These are phyloP conservation scores for Favolaschia claudopus DNA, from an alignment of 768 basidiomycete species.

Conservation along the genomic window DNA sequence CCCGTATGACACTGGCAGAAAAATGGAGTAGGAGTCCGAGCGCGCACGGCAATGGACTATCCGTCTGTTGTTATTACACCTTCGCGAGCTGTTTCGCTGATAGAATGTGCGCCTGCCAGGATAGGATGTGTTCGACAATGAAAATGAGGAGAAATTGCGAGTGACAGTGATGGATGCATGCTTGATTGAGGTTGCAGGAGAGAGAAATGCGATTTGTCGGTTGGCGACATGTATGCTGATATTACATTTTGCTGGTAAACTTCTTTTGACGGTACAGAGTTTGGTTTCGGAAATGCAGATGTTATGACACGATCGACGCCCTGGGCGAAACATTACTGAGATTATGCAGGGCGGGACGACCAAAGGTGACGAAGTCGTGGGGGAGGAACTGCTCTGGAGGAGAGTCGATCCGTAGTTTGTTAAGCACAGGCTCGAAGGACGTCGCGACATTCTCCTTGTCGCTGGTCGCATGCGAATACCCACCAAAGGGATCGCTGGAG, in stretches of 20 bases:
- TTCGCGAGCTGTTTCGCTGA: constrained; percentile 35
- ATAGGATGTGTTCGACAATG: constrained; percentile 53
- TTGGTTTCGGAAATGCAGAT: no score
- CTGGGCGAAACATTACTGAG: constrained; percentile 76
- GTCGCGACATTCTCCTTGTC: constrained; percentile 85
- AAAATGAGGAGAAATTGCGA: constrained; percentile 64
- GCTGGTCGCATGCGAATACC: constrained; percentile 56
- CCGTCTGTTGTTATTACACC: constrained; percentile 27
- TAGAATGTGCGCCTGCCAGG: constrained; percentile 59
- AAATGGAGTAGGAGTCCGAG: constrained; percentile 17
- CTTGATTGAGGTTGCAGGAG: constrained; percentile 69
- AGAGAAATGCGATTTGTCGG: constrained; percentile 63
- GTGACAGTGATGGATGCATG: constrained; percentile 73
- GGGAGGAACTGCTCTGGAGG: constrained; percentile 81
- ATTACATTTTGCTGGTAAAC: constrained; percentile 81
- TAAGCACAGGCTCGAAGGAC: constrained; percentile 75
- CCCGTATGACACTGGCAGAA: constrained; percentile 29
- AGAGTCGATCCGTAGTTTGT: constrained; percentile 72
- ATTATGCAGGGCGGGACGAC: constrained; percentile 80
- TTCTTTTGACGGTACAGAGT: constrained; percentile 44
- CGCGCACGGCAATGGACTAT: constrained; percentile 13
- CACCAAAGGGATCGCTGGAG: constrained; percentile 65
- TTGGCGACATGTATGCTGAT: constrained; percentile 68
- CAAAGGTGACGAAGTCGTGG: constrained; percentile 82
- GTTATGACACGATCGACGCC: constrained; percentile 70